Base-by-base conservation (phyloP, 306 rosid species). In the Hippophae gyantsensis region DNA sequence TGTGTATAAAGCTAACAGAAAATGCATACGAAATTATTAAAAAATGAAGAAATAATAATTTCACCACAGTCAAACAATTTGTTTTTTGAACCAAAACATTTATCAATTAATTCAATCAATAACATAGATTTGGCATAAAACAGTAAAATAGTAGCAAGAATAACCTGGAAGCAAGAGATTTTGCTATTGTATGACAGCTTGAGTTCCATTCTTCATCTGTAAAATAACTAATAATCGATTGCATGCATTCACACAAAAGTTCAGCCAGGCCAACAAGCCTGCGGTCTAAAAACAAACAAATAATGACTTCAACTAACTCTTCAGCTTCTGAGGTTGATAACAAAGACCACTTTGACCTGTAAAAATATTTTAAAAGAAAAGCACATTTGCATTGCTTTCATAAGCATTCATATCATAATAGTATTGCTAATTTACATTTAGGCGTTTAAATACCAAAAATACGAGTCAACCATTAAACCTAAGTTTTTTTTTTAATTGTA, bases 111-210 rank as follows among this genome's bases (percentile, higher is more conserved):
- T 56, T 14, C 60, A 52, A 66, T 45, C 43, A 27, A 52, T 14
- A 43, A 65, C n/a, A 42, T 8, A 43, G 0, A 9, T 41, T 44
- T 6, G 27, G 14, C 57, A 43, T 26, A 46, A 54, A 56, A 6
- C 7, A 63, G 51, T 41, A 70, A 59, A 66, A 2, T 46, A 65
- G 48, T 18, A 44, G 57, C 64, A 72, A 57, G 50, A 50, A 60
- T 13, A 68, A 90, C 98, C 98, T 90, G 92, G 70, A 38, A 68
- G 89, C 89, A 72, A 87, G 68, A 78, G 80, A 81, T 66, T 85
- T 90, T 58, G 92, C 95, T 68, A 90, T 83, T 60, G 71, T 83
- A 54, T 81, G 81, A 72, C 89, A 85, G 73, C 87, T 79, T 68
- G 81, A 56, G 54, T 52, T 43, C 96, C 98, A 90, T 64, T 90